These are phyloP conservation scores for Clavispora vitiphila DNA, from an alignment of 805 yeast species.

Conservation along the genomic window DNA sequence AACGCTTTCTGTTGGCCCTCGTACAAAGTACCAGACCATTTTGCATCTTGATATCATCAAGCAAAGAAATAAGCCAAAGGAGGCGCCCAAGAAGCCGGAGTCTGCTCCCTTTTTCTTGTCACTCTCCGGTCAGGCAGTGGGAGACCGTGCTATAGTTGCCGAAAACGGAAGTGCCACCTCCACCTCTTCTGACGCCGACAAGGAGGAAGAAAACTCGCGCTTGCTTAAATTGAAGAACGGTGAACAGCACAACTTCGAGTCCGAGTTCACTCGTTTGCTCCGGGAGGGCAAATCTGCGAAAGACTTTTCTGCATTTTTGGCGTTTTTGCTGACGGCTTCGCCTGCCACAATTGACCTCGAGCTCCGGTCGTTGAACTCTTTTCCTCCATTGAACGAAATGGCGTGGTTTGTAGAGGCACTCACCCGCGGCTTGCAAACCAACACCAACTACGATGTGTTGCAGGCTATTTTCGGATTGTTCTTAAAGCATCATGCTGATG, in stretches of 20 bases:
- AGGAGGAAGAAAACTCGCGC: conserved; percentile 25
- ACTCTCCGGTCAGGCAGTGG: conserved; percentile 60
- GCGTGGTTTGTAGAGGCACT: conserved; percentile 63
- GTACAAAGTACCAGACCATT: conserved; percentile 72
- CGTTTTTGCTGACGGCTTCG: conserved; percentile 51
- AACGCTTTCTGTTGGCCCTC: conserved; percentile 74
- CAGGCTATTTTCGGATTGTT: conserved; percentile 78
- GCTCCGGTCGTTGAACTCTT: conserved; percentile 67
- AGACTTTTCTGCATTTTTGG: conserved; percentile 49
- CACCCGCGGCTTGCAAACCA: conserved; percentile 49
- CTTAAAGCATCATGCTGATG: conserved; percentile 78
- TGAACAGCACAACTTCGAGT: conserved; percentile 53
- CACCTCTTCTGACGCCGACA: conserved; percentile 13
- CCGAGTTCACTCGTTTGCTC: conserved; percentile 62
- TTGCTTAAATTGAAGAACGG: conserved; percentile 30
- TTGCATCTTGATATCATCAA: conserved; percentile 79
- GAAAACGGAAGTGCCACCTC: conserved; percentile 25
- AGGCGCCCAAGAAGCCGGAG: conserved; percentile 80
- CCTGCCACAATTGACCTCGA: conserved; percentile 84
- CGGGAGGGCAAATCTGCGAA: conserved; percentile 43
- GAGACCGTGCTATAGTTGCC: conserved; percentile 58
- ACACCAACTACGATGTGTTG: conserved; percentile 66
- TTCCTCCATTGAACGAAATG: conserved; percentile 66
- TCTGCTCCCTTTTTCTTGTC: conserved; percentile 76
- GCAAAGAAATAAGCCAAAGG: conserved; percentile 83